Base-by-base conservation (phyloP, 768 basidiomycete genomes). In the Suillus subluteus region DNA sequence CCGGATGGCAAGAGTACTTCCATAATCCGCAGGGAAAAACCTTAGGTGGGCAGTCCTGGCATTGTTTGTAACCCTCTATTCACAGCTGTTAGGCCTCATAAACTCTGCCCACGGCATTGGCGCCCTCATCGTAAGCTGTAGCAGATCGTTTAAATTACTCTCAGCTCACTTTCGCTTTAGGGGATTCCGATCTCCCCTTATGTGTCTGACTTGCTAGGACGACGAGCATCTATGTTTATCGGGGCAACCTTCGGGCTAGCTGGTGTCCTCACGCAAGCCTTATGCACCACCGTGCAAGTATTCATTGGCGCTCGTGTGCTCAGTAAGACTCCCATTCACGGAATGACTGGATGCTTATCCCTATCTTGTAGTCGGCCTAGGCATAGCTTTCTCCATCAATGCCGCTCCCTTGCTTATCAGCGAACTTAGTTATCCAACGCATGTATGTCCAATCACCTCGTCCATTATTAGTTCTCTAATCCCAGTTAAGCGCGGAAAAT, bases 391-490 rank as follows among this genome's bases (percentile, higher is more conserved):
- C 69, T 87, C 86, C 63, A 76, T 83, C 41, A 91, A 87, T 69
- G 84, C 90, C 6, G 86, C 86, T 0, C 89, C 89, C 4, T 76
- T 90, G 56, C 78, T 91, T 30, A 82, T 91, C 56, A 85, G 87
- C 37, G 90, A 90, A 74, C 78, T 91, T 15, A 83, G 88, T 6
- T 91, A 91, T 76, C 90, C 90, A 35, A 90, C 90, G 5, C 89
- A 91, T 71, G 87, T 87, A 71, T 63, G 79, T 75, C 30, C 23
- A 26, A 41, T 23, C 50, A 23, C 54, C 63, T 46, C 38, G n/a
- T 26, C 21, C 21, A 11, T 21, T 37, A 40, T 54, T 12, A 2
- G 13, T 48, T 40, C 62, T 62, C n/a, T 37, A 38, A 65, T 44
- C 23, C 40, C 50, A 44, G 30, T 46, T 40, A 68, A 82, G 81